phyloP scores from a whole-genome alignment of 192 early-diverging fungal genomes.

The Coemansia umbellata region DNA sequence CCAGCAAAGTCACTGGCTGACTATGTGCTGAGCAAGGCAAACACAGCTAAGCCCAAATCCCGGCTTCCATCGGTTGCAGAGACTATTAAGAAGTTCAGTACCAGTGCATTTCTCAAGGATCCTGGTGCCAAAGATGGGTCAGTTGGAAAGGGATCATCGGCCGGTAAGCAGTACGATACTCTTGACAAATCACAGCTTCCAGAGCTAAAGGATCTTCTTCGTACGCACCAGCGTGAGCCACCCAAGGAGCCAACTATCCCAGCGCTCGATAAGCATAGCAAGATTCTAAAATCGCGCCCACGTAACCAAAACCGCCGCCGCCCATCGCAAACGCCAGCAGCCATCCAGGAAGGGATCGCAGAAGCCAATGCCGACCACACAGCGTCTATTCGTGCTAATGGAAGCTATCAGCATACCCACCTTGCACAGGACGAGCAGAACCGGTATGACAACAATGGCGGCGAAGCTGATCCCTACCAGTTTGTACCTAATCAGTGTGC shows the following conservation, averaged over 20 bases:
- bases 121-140: neutral
- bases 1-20: slow-evolving; percentile 31
- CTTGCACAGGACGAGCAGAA: neutral
- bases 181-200: slow-evolving; percentile 23
- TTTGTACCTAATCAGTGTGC: slow-evolving; percentile 42
- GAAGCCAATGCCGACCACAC: neutral
- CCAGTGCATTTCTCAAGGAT: neutral
- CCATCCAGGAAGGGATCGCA: neutral
- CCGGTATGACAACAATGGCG: neutral
- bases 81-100: slow-evolving; percentile 46
- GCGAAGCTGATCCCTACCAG: neutral
- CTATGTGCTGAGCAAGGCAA: slow-evolving; percentile 45
- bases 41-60: neutral
- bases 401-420: slow-evolving; percentile 3
- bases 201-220: slow-evolving; percentile 39
- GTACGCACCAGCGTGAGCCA: slow-evolving; percentile 45
- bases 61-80: slow-evolving; percentile 40
- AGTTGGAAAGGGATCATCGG: too few relatives aligned
- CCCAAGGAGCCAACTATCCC: slow-evolving; percentile 42
- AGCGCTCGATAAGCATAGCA: slow-evolving; percentile 39
- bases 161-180: too few relatives aligned
- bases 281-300: slow-evolving; percentile 43
- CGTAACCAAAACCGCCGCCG: slow-evolving; percentile 41
- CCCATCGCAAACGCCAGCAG: slow-evolving; percentile 11
- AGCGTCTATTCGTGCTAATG: neutral